A percentile compares a stretch with the other conserved stretches of the same genome.
Conservation (phyloP, 2,329 filamentous ascomycete species). For the Atkinsonella texensis region DNA sequence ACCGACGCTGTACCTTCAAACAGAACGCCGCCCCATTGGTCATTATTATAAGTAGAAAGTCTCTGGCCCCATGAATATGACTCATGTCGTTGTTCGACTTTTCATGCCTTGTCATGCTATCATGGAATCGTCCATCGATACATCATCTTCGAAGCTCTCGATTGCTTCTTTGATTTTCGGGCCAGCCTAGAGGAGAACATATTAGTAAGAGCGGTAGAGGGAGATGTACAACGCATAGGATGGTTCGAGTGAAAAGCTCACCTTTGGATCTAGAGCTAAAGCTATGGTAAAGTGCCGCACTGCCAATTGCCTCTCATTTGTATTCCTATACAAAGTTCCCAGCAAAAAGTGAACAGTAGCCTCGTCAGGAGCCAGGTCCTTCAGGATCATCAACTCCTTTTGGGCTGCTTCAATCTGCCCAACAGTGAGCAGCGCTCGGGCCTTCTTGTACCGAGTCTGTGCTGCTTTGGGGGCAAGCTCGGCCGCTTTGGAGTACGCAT, state of each 20-base stretch:
- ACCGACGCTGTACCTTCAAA: not conserved
- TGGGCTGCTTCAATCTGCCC: conserved; percentile 60
- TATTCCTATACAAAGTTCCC: conserved; percentile 66
- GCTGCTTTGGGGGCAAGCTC: conserved; percentile 71
- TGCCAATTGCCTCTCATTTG: conserved; percentile 65
- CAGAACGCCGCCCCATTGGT: not conserved
- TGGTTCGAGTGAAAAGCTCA: conserved; percentile 29
- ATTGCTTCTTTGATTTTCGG: conserved; percentile 95
- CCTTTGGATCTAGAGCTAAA: conserved; percentile 92
- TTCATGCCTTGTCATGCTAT: conserved; percentile 30
- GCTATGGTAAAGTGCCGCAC: conserved; percentile 92
- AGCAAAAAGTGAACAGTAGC: conserved; percentile 93
- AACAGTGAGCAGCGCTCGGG: conserved; percentile 70
- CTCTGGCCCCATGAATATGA: conserved; percentile 11
- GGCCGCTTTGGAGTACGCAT: conserved; percentile 72
- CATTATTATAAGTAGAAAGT: not conserved
- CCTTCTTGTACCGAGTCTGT: conserved; percentile 85
- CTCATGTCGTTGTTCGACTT: conserved; percentile 11
- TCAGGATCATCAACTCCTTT: conserved; percentile 73
- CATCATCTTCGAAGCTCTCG: conserved; percentile 75
- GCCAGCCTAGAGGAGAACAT: conserved; percentile 50
- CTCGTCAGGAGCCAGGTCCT: conserved; percentile 86
- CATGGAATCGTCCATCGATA: conserved; percentile 57
- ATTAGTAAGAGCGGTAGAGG: not conserved
- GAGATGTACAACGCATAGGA: not conserved